These are phyloP conservation scores for Modicella reniformis DNA, from an alignment of 371 early-diverging fungal genomes.

Conservation along the genomic window DNA sequence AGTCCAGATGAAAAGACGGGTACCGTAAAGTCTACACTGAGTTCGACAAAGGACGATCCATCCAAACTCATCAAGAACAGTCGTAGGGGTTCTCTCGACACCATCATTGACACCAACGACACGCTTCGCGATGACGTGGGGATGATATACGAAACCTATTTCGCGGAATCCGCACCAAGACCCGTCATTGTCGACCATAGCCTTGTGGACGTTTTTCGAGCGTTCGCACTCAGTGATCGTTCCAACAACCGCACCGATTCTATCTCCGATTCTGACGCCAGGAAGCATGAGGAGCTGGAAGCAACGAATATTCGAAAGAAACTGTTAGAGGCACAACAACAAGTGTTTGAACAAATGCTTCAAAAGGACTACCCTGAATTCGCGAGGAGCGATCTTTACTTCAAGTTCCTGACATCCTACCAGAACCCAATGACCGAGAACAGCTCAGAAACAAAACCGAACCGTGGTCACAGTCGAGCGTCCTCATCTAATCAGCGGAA, in stretches of 20 bases:
- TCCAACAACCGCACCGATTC: slow-evolving; percentile 5
- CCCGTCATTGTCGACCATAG: slow-evolving; percentile 56
- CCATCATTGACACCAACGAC: slow-evolving; percentile 27
- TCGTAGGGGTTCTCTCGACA: slow-evolving; percentile 28
- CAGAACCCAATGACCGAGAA: slow-evolving; percentile 31
- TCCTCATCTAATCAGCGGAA: slow-evolving; percentile 9
- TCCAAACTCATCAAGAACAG: slow-evolving; percentile 14
- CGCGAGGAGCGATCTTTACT: slow-evolving; percentile 72
- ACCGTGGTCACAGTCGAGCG: not conserved
- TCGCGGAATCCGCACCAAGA: slow-evolving; percentile 64
- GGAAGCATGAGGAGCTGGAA: slow-evolving; percentile 32
- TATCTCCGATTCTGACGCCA: slow-evolving; percentile 6
- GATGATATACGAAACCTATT: slow-evolving; percentile 78
- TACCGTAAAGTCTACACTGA: no score
- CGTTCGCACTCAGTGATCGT: slow-evolving; percentile 27
- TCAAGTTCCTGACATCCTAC: slow-evolving; percentile 59
- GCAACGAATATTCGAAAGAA: slow-evolving; percentile 46
- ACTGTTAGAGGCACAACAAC: slow-evolving; percentile 58
- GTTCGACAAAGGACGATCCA: no score
- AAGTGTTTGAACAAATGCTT: slow-evolving; percentile 74
- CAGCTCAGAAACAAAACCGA: not conserved
- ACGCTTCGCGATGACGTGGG: slow-evolving; percentile 68
- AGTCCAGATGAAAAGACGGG: no score
- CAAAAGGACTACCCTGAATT: slow-evolving; percentile 72
- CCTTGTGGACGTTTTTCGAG: slow-evolving; percentile 36